Evolutionary conservation across 306 rosid species (phyloP), one percentile per base, ranked within the genome.

Genomic region (Acacia melanoxylon): DNA sequence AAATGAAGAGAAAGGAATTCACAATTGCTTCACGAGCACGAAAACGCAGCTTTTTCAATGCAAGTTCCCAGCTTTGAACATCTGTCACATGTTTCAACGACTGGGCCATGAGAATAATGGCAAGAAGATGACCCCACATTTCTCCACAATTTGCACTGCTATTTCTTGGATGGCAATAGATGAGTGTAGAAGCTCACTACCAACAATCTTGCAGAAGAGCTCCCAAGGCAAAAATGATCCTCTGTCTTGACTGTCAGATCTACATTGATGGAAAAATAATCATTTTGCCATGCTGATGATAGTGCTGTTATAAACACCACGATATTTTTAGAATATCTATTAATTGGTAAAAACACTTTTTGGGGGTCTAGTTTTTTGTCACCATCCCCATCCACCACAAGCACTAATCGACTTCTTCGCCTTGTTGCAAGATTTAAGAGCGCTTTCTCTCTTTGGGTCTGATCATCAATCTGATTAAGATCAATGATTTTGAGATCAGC

Each of bases 141-240:
- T 40, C 58, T n/a, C 25, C 9, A 76, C 80, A 3, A 76, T 61
- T 5, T 17, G 16, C 24, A 61, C 51, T 2, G 72, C 80, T n/a
- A 42, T n/a, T n/a, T n/a, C n/a, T n/a, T n/a, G n/a, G n/a, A n/a
- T n/a, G n/a, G n/a, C n/a, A n/a, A 42, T 24, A 1, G 80, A 41
- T 13, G 80, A 59, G 6, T 29, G 9, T 14, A 61, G 10, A 42
- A 61, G 27, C 16, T 25, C 27, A 1, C 41, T 22, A 41, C 59
- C 80, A 1, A 61, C 80, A 14, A 14, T 41, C 19, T 12, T 62
- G 44, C 72, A 62, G 8, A 76, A 76, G 19, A 76, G 1, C 5
- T 59, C 44, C 72, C 80, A 76, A 0, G 80, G 54, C 69, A 76
- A 27, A 61, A 17, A 61, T 76, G 80, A 27, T 76, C 72, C 72